Base-by-base conservation (phyloP, 2,329 filamentous ascomycete genomes). In the Hypomyces perniciosus region DNA sequence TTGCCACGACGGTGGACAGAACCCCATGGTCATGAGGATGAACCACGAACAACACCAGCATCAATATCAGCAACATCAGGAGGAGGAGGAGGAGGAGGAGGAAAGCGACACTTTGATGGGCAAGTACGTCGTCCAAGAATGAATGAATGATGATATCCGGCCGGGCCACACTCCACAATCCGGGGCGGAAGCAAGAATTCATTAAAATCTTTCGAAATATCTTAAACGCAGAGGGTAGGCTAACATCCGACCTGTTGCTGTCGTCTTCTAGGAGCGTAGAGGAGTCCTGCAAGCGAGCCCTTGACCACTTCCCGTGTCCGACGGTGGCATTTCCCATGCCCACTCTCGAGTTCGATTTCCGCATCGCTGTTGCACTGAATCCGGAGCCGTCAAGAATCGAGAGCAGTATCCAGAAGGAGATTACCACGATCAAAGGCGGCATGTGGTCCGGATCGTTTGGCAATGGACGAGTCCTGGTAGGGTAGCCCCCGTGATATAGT, bases 401-500 rank as follows among this genome's bases (percentile, higher is more conserved):
- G 30, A 61, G 65, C 9, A 67, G 72, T 46, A 71, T 68, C 33
- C 67, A 70, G 50, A 70, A 75, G 52, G 76, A 78, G 56, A 76
- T 76, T 61, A 74, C 75, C 29, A 73, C 73, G 9, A 73, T 77
- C 46, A 68, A 68, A 6, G 70, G 69, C 8, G 75, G 75, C 2
- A 65, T 63, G 8, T 78, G 74, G 73, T 72, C 70, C 6, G 75
- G 73, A 6, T 71, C 67, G 1, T 78, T 76, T 65, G 75, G 74
- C 44, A 70, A 72, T 46, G 75, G 75, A 29, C 70, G 68, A 33
- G 70, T 77, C 54, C 62, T 75, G 68, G 59, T 76, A 68, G 57
- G 52, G 47, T 43, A 31, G 44, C 41, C 10, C 27, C 29, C 35
- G 31, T 12, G 43, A 8, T 13, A 38, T 38, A 35, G 44, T 33